Base-by-base conservation (phyloP, 192 early-diverging fungal genomes). In the Kappamyces sp. region DNA sequence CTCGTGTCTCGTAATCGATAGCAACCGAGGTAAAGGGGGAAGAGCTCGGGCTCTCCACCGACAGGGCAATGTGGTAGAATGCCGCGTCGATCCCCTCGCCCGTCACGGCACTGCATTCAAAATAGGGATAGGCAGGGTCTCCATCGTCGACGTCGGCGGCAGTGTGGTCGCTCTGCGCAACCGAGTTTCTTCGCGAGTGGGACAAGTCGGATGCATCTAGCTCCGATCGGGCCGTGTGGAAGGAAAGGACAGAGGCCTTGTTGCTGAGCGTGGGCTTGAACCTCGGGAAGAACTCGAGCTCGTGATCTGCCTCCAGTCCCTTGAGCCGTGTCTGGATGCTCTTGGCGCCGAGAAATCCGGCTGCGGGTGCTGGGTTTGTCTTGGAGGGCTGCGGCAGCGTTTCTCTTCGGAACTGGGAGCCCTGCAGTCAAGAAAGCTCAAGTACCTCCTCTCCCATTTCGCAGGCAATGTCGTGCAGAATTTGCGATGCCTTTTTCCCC, bases 201-300 rank as follows among this genome's bases (percentile, higher is more conserved):
- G 41, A 38, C 34, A 43, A 7, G 54, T 38, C 11, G 40, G 22
- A 4, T 34, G 36, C 40, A 55, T 55, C 31, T 22, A 34, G 7
- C 31, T 55, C 30, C n/a, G 54, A 55, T 4, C 29, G 42, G 2
- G 29, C 55, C 12, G 55, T 58, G 31, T 58, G 31, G 45, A 45
- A 58, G 6, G 55, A 58, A 14, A 45, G 31, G 11, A 58, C 39
- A 45, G 55, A 58, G 34, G 45, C 55, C 34, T 45, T n/a, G n/a
- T 55, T 55, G 30, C 54, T 34, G 43, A n/a, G 12, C 22, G 12
- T 45, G 5, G 41, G 15, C 32, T 33, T 55, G 45, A 45, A 45
- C 22, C 22, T 22, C 22, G 22, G 22, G 22, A 22, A 22, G 22
- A 22, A 22, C 22, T 22, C 22, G 22, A 22, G 22, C 22, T 22